Base-by-base conservation (phyloP, 306 rosid species). In the Oemleria cerasiformis region DNA sequence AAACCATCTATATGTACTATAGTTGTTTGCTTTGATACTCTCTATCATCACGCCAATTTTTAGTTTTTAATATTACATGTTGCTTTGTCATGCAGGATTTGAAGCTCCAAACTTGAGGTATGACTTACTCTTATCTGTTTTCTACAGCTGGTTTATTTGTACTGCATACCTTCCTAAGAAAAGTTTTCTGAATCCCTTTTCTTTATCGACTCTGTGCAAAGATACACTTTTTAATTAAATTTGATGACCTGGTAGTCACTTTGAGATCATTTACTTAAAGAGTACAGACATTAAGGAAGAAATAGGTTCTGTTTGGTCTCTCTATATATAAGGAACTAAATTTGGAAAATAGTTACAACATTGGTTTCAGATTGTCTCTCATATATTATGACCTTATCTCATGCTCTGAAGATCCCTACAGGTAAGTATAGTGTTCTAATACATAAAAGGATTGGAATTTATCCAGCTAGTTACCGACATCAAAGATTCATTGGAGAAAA, bases 91-190 rank as follows among this genome's bases (percentile, higher is more conserved):
- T 87, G 72, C 88, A 89, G 93, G 97, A 42, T 86, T 79, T 83
- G 90, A 92, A 78, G 92, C 96, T 2, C 97, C 97, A 63, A 85
- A 79, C 64, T 78, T 89, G 78, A 92, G 96, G 93, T 92, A 79
- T 39, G 70, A 19, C 56, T 39, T 40, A 41, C 43, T 65, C 40
- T 55, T 41, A n/a, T 59, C 70, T 13, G 23, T 70, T 21, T 30
- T 53, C 7, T 7, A 0, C 47, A 5, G 41, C 21, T 20, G 13
- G 42, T 51, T 51, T 34, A 39, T 30, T 48, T 34, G 4, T 36
- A 5, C n/a, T 67, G 40, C 51, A 13, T 45, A 44, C 16, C 5
- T 6, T 43, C 36, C 16, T 6, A 43, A 20, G 30, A 62, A 16
- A 8, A 62, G 25, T 39, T 40, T 15, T 63, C 47, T 5, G 67